Conservation (phyloP, 208 protist species). For the Lotmaria passim region DNA sequence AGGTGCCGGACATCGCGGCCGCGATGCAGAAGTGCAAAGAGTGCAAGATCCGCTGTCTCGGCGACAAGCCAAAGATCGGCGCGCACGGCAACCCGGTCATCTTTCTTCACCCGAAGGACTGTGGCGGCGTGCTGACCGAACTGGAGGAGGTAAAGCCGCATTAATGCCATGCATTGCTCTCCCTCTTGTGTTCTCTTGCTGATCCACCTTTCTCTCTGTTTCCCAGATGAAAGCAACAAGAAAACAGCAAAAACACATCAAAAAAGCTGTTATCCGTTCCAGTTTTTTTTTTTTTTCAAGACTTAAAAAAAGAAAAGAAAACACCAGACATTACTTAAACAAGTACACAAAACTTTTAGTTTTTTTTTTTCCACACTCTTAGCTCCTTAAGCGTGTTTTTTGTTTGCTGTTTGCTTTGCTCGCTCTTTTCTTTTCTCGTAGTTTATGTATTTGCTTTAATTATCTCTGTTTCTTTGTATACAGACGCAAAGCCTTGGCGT, state of each 20-base stretch:
- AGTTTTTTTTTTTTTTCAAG: too few species aligned
- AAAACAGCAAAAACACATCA: too few species aligned
- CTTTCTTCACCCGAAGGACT: slow-evolving; percentile 93
- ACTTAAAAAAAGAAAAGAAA: too few species aligned
- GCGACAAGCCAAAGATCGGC: slow-evolving; percentile 90
- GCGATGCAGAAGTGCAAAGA: slow-evolving; percentile 61
- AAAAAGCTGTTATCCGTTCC: too few species aligned
- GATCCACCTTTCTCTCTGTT: not conserved
- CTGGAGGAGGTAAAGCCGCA: slow-evolving; percentile 79
- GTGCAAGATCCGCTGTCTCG: slow-evolving; percentile 79
- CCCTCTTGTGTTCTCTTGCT: not conserved
- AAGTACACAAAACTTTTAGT: not conserved
- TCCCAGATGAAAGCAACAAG: too few species aligned
- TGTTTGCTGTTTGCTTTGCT: not conserved
- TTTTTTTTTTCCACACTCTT: not conserved
- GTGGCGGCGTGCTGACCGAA: slow-evolving; percentile 92
- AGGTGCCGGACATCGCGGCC: slow-evolving; percentile 69
- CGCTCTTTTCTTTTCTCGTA: slow-evolving; percentile 7
- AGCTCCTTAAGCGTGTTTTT: not conserved
- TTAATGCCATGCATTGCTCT: not conserved
- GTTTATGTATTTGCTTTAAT: slow-evolving; percentile 2
- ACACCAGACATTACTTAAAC: too few species aligned
- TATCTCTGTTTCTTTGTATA: too few species aligned
- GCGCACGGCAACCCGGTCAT: slow-evolving; percentile 95
- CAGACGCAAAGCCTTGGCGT: too few species aligned